Evolutionary conservation across 768 basidiomycete species (phyloP).

Genomic region (Hydnum rufescens): DNA sequence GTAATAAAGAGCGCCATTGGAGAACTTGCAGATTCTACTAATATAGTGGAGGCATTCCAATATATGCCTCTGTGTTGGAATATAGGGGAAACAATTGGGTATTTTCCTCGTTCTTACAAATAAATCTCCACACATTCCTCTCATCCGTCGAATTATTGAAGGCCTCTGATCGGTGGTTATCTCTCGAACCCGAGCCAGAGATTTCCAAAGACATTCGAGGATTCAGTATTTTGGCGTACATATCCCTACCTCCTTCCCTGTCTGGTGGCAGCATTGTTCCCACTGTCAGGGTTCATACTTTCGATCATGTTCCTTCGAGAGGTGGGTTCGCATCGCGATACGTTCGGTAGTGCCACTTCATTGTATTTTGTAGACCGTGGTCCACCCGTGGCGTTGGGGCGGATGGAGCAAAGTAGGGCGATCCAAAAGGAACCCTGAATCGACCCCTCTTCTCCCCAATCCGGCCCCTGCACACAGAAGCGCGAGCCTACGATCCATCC

Average conservation of each 20-base stretch:
- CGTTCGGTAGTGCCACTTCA: neutral
- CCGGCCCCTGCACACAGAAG: too few relatives aligned
- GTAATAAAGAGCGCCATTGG: constrained; percentile 10
- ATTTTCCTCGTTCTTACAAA: neutral
- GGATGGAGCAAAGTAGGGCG: neutral
- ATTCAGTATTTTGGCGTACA: constrained; percentile 5
- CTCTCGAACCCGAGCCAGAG: constrained; percentile 8
- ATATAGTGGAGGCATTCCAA: constrained; percentile 6
- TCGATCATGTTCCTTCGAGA: constrained; percentile 4
- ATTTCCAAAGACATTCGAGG: constrained; percentile 8
- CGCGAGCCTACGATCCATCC: constrained; percentile 6
- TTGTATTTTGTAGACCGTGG: neutral
- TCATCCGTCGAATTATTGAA: neutral
- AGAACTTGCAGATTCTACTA: constrained; percentile 9
- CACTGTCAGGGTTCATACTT: constrained; percentile 1
- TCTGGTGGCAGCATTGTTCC: constrained; percentile 2
- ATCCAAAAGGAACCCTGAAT: neutral
- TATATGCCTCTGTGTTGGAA: constrained; percentile 8
- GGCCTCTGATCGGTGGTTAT: constrained; percentile 9
- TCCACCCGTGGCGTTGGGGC: neutral
- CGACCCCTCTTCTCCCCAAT: constrained; percentile 1
- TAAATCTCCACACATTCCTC: neutral
- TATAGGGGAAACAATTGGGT: constrained; percentile 8
- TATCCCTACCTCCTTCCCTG: constrained; percentile 13
- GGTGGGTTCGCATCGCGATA: constrained; percentile 6